Conservation (phyloP, 768 basidiomycete genomes). For the Podaxis sp. region DNA sequence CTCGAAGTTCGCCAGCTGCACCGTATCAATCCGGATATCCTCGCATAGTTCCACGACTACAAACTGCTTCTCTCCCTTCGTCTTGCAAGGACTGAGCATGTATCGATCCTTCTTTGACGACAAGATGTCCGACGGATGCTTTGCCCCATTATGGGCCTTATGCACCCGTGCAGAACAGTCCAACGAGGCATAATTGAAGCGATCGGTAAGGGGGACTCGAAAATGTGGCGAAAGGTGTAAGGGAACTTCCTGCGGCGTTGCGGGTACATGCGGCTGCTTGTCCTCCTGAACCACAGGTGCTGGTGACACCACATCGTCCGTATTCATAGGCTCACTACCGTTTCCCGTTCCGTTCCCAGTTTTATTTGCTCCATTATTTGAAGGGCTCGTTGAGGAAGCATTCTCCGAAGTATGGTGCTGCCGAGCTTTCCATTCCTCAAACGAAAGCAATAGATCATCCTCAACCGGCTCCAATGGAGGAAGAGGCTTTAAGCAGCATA, state of each 20-base stretch:
- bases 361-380: slow-evolving; percentile 7
- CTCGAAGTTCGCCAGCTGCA: slow-evolving; percentile 96
- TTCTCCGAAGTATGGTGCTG: slow-evolving; percentile 44
- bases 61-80: slow-evolving; percentile 62
- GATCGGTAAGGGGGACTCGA: slow-evolving; percentile 74
- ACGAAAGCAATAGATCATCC: slow-evolving; percentile 71
- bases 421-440: slow-evolving; percentile 87
- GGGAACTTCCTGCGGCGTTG: slow-evolving; percentile 26
- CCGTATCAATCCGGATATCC: slow-evolving; percentile 94
- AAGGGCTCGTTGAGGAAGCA: slow-evolving; percentile 24
- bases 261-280: slow-evolving; percentile 22
- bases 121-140: slow-evolving; percentile 81
- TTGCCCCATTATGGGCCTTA: slow-evolving; percentile 75
- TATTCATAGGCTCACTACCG: slow-evolving; percentile 14
- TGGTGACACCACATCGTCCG: slow-evolving; percentile 8
- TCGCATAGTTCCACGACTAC: slow-evolving; percentile 97
- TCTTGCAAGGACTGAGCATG: slow-evolving; percentile 91
- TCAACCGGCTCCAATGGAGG: slow-evolving; percentile 48
- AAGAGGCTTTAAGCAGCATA: slow-evolving; percentile 69
- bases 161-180: slow-evolving; percentile 96
- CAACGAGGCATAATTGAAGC: slow-evolving; percentile 91
- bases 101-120: slow-evolving; percentile 90
- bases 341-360: slow-evolving; percentile 10
- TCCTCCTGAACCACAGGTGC: slow-evolving; percentile 13
- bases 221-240: slow-evolving; percentile 54